phyloP scores from a whole-genome alignment of 768 basidiomycete genomes.

The Leccinum disarticulatum region DNA sequence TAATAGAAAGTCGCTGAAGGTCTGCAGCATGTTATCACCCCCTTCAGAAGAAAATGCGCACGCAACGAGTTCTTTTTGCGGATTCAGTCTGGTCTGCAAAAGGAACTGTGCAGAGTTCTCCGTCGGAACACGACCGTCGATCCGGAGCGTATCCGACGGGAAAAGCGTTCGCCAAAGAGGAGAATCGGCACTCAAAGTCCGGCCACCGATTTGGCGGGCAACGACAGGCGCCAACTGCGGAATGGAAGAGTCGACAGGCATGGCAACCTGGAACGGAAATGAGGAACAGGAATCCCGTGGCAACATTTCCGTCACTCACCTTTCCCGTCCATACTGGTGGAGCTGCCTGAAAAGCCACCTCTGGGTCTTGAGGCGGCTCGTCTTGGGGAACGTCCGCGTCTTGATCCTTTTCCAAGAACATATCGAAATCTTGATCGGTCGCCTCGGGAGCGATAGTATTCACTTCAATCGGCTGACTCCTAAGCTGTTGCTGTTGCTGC shows the following conservation, averaged over 20 bases:
- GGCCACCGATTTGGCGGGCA: slow-evolving; percentile 81
- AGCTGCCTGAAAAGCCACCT: slow-evolving; percentile 52
- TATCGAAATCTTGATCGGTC: slow-evolving; percentile 83
- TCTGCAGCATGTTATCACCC: slow-evolving; percentile 50
- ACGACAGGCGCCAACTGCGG: slow-evolving; percentile 65
- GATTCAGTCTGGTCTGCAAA: slow-evolving; percentile 72
- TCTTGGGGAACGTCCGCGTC: slow-evolving; percentile 31
- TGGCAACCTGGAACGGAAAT: slow-evolving; percentile 54
- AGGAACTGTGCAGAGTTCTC: slow-evolving; percentile 78
- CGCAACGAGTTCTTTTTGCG: slow-evolving; percentile 75
- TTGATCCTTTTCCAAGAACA: slow-evolving; percentile 70
- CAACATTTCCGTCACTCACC: slow-evolving; percentile 40
- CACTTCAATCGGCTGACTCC: slow-evolving; percentile 47
- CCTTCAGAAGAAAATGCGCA: slow-evolving; percentile 65
- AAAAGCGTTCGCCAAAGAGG: slow-evolving; percentile 76
- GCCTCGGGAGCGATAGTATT: slow-evolving; percentile 41
- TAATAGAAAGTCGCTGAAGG: slow-evolving; percentile 65
- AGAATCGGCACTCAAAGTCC: slow-evolving; percentile 53
- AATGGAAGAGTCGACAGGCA: slow-evolving; percentile 75
- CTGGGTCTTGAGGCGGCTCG: slow-evolving; percentile 38
- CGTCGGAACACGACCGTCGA: slow-evolving; percentile 82
- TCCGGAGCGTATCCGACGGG: slow-evolving; percentile 64
- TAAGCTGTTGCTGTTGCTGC: slow-evolving; percentile 32
- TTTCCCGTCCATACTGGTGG: slow-evolving; percentile 74
- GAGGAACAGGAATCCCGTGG: slow-evolving; percentile 7